These are phyloP conservation scores for Septoria petroselini DNA, from an alignment of 2,329 filamentous ascomycete genomes.

Conservation along the genomic window DNA sequence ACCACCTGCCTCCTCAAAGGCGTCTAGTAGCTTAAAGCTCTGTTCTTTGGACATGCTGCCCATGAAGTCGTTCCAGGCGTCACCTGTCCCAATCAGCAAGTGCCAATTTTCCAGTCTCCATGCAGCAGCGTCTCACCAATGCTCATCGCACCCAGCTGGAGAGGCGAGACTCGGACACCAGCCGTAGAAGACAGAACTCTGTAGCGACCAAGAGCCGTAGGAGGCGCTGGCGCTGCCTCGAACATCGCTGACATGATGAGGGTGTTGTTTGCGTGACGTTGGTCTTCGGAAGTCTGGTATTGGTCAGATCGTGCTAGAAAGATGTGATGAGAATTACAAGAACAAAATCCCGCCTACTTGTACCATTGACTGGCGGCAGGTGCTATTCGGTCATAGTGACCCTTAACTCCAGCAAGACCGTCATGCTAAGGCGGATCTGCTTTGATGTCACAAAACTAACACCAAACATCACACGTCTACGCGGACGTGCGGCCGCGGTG, in stretches of 20 bases:
- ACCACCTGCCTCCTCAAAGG: slow-evolving; percentile 37
- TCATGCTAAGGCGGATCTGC: background rate
- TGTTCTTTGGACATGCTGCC: slow-evolving; percentile 63
- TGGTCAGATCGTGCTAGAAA: background rate
- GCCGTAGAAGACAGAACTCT: slow-evolving; percentile 52
- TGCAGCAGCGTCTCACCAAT: slow-evolving; percentile 52
- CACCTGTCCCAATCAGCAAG: background rate
- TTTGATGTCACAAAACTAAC: slow-evolving; percentile 3
- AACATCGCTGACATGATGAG: slow-evolving; percentile 30
- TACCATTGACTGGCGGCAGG: background rate
- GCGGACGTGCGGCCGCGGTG: background rate
- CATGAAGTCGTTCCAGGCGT: slow-evolving; percentile 57
- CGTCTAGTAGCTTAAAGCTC: slow-evolving; percentile 54
- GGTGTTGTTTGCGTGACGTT: background rate
- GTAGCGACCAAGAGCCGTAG: slow-evolving; percentile 57
- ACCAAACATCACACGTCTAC: background rate
- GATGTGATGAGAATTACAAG: background rate
- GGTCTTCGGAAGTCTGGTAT: background rate
- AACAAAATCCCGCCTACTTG: slow-evolving; percentile 6
- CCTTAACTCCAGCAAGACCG: slow-evolving; percentile 9
- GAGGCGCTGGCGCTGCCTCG: slow-evolving; percentile 39
- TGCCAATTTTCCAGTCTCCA: slow-evolving; percentile 43
- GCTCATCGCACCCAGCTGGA: slow-evolving; percentile 61
- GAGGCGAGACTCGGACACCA: slow-evolving; percentile 46
- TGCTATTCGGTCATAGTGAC: slow-evolving; percentile 4